phyloP scores from a whole-genome alignment of 2,329 filamentous ascomycete genomes.

The Fusarium mexicanum region DNA sequence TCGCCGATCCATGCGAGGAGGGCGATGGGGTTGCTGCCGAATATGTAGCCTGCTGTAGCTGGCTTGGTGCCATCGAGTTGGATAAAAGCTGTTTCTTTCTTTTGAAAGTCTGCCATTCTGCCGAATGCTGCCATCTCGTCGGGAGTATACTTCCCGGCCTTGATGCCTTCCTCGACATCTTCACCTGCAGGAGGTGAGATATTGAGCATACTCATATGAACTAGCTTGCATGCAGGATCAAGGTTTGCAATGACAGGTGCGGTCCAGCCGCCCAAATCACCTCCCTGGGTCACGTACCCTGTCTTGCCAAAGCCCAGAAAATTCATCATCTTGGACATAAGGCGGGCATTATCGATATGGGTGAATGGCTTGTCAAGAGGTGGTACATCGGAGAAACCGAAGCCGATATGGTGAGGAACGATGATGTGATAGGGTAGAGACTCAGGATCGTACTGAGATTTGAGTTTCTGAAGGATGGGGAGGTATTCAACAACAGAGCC shows the following conservation, averaged over 20 bases:
- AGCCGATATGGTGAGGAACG: constrained; percentile 12
- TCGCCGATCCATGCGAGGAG: constrained; percentile 15
- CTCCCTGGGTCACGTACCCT: constrained; percentile 23
- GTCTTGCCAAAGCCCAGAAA: neutral
- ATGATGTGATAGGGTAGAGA: constrained; percentile 17
- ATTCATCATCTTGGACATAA: constrained; percentile 24
- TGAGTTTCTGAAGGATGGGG: constrained; percentile 12
- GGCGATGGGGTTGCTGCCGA: constrained; percentile 7
- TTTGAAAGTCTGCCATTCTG: neutral
- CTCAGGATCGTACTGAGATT: neutral
- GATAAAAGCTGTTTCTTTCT: constrained; percentile 16
- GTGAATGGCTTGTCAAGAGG: neutral
- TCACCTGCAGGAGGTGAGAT: neutral
- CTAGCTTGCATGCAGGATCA: constrained; percentile 4
- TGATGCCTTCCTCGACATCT: neutral
- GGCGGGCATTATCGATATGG: neutral
- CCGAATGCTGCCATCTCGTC: neutral
- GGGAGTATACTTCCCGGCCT: neutral
- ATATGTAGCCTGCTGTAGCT: constrained; percentile 5
- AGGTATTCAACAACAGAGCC: constrained; percentile 31
- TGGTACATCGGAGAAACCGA: neutral
- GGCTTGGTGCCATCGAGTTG: constrained; percentile 20
- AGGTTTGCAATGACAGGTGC: constrained; percentile 19
- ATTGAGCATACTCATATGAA: constrained; percentile 19
- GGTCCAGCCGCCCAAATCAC: constrained; percentile 22